Evolutionary conservation across 345 rosid genomes (phyloP).

Genomic region (Syzygium aromaticum): DNA sequence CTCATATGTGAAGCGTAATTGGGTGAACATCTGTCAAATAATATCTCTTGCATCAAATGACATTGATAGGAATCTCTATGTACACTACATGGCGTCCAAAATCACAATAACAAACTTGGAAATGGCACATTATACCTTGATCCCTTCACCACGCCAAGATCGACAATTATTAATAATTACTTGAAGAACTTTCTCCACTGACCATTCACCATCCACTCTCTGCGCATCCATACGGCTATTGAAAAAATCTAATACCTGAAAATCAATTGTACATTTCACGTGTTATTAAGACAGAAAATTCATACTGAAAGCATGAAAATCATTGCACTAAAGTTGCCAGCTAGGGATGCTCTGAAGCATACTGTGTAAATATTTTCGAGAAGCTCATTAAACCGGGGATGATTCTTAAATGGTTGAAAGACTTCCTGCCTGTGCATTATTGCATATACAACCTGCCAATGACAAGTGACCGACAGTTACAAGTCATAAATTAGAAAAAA

Average conservation of each 20-base stretch:
- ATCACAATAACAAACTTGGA: neutral
- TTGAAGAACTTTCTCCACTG: slow-evolving; percentile 86
- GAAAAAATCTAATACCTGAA: slow-evolving; percentile 85
- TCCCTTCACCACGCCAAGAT: slow-evolving; percentile 95
- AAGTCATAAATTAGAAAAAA: neutral
- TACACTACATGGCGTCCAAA: neutral
- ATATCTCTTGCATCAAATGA: neutral
- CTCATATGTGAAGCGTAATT: slow-evolving; percentile 89
- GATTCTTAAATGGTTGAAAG: slow-evolving; percentile 80
- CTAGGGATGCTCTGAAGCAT: neutral
- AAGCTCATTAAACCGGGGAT: slow-evolving; percentile 85
- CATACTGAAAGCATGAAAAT: neutral
- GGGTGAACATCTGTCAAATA: slow-evolving; percentile 77
- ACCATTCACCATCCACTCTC: slow-evolving; percentile 82
- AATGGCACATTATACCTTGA: slow-evolving; percentile 48
- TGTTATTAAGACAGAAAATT: neutral
- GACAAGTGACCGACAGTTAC: neutral
- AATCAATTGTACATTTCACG: neutral
- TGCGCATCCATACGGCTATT: slow-evolving; percentile 89
- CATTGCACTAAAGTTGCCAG: neutral
- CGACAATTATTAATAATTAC: slow-evolving; percentile 69
- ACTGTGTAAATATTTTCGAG: slow-evolving; percentile 85
- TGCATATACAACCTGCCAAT: slow-evolving; percentile 79
- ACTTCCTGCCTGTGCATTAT: slow-evolving; percentile 97
- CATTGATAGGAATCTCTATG: neutral